phyloP scores from a whole-genome alignment of 768 basidiomycete species.

The Astraeus odoratus region DNA sequence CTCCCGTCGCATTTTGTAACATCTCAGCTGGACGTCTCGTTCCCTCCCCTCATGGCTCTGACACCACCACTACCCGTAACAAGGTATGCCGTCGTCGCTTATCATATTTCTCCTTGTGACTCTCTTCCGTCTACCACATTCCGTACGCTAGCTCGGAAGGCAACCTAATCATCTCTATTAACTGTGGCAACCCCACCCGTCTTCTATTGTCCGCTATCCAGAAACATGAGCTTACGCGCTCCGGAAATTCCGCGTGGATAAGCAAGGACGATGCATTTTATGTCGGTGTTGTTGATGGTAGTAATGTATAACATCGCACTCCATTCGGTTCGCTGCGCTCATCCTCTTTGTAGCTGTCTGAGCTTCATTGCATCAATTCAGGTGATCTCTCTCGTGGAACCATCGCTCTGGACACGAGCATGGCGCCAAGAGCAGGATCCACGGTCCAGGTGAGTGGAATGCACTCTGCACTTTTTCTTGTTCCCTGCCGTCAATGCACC shows the following conservation, averaged over 20 bases:
- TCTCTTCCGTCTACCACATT: background rate
- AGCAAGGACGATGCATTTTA: constrained; percentile 57
- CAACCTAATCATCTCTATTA: constrained; percentile 58
- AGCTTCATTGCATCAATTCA: constrained; percentile 54
- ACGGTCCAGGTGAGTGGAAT: constrained; percentile 40
- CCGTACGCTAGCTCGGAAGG: constrained; percentile 62
- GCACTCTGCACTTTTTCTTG: background rate
- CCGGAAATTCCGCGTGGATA: constrained; percentile 10
- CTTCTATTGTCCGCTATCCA: constrained; percentile 51
- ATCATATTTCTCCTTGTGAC: too few relatives aligned
- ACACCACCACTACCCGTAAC: constrained; percentile 45
- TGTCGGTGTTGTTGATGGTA: constrained; percentile 34
- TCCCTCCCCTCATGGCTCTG: constrained; percentile 38
- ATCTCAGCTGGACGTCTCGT: constrained; percentile 18
- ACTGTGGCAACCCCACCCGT: constrained; percentile 52
- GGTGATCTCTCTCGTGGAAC: constrained; percentile 69
- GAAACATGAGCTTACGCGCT: constrained; percentile 24
- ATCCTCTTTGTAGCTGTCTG: constrained; percentile 6
- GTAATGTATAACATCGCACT: constrained; percentile 4
- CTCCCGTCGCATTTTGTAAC: constrained; percentile 22
- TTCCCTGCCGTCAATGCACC: background rate
- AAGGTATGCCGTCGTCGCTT: constrained; percentile 29
- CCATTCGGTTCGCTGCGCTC: background rate
- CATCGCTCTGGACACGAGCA: constrained; percentile 50
- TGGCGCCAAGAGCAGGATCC: constrained; percentile 44